phyloP scores from a whole-genome alignment of 2,329 filamentous ascomycete species.

The Penicillium sp. region DNA sequence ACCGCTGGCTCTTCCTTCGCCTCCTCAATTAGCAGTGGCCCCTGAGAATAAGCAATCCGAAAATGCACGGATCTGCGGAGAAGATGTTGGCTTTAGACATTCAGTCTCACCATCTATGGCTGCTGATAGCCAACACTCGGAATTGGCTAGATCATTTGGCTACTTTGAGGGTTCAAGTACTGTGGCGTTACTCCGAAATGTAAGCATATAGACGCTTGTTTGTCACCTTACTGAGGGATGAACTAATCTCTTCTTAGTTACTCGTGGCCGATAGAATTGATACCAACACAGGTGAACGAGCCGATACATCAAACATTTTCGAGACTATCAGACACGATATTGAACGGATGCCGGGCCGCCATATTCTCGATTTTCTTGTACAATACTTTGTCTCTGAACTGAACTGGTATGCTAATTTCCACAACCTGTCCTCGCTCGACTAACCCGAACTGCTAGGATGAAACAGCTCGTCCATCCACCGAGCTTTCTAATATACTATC shows the following conservation, averaged over 20 bases:
- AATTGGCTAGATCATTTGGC: constrained; percentile 10
- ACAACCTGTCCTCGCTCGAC: too few relatives aligned
- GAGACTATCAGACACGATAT: neutral
- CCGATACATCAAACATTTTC: neutral
- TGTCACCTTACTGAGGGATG: too few relatives aligned
- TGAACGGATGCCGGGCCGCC: neutral
- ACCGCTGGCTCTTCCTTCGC: neutral
- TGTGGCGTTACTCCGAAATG: constrained; percentile 4
- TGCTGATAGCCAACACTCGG: neutral
- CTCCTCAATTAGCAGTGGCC: neutral
- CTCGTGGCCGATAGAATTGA: neutral
- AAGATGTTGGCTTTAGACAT: too few relatives aligned
- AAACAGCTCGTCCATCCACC: constrained; percentile 14
- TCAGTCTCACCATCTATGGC: neutral
- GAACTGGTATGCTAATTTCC: constrained; percentile 8
- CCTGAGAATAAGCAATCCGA: neutral
- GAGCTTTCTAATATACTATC: constrained; percentile 12
- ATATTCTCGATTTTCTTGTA: constrained; percentile 9
- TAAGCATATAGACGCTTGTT: neutral
- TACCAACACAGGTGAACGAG: neutral
- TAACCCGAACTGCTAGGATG: constrained; percentile 5
- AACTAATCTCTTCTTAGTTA: too few relatives aligned
- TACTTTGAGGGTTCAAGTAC: constrained; percentile 20
- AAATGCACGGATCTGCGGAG: neutral
- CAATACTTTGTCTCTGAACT: constrained; percentile 15